phyloP scores from a whole-genome alignment of 1,139 yeast species.

The Debaryomyces robertsiae region DNA sequence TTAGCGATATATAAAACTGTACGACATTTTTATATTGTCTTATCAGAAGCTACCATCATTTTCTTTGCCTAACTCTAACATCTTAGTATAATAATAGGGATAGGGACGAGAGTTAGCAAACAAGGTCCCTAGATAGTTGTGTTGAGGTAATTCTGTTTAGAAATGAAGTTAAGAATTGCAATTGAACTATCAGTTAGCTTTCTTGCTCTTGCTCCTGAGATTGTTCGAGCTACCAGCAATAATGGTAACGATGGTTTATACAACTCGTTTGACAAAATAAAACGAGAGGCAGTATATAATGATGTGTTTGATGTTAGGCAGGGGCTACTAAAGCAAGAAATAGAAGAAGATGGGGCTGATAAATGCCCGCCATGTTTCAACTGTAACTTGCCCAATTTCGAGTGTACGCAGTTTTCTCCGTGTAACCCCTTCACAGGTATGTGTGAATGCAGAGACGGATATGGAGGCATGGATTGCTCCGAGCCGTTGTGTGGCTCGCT shows the following conservation, averaged over 20 bases:
- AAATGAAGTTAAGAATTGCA: conserved; percentile 3
- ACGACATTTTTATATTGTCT: conserved; percentile 8
- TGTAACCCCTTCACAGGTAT: conserved; percentile 88
- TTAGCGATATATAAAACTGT: neutral
- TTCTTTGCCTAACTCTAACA: neutral
- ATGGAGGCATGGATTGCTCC: conserved; percentile 91
- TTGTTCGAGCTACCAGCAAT: neutral
- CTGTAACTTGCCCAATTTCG: conserved; percentile 88
- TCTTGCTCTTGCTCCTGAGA: conserved; percentile 3
- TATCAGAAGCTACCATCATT: neutral
- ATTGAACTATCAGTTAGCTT: conserved; percentile 1
- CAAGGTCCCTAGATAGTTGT: too few species aligned
- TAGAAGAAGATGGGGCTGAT: conserved; percentile 28
- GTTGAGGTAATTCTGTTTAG: neutral
- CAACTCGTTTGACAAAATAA: conserved; percentile 28
- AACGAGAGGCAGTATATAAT: conserved; percentile 26
- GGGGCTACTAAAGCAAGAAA: conserved; percentile 8
- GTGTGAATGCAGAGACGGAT: conserved; percentile 91
- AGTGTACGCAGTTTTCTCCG: conserved; percentile 83
- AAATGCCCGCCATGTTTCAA: conserved; percentile 88
- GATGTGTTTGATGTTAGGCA: conserved; percentile 30
- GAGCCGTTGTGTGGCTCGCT: conserved; percentile 87
- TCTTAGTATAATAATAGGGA: neutral
- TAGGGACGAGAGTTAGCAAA: neutral
- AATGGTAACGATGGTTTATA: neutral